Evolutionary conservation across 768 basidiomycete genomes (phyloP), one percentile per base, ranked within the genome.

Genomic region (Piloderma croceum): DNA sequence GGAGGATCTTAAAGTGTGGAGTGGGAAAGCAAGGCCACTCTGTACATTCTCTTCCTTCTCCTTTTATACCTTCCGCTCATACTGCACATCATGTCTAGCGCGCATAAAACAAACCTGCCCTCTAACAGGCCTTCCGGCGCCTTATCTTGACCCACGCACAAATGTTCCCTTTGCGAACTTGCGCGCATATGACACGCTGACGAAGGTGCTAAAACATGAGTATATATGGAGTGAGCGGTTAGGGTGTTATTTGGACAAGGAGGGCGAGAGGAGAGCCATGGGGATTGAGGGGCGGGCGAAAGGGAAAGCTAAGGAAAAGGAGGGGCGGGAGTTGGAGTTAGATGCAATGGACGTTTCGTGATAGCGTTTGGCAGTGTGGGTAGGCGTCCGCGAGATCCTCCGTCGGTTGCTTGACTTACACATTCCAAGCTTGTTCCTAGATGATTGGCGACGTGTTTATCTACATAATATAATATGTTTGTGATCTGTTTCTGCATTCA

Each of bases 131-230:
- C 70, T 70, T 31, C 68, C 71, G 4, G 91, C 90, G 0, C 73
- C 65, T 33, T 97, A 97, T 54, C 56, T 77, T 27, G 90, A 96
- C 57, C 91, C 92, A 1, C 66, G 75, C 31, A 83, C 84, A 1
- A 79, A 79, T 7, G 79, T 86, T 5, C 90, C 90, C 0, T 97
- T 79, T 59, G 84, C 89, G 2, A 75, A 83, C 42, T 56, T 73
- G 11, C 62, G 63, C 17, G 89, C 84, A 9, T 96, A 77, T 56
- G 59, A 73, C 32, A 68, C 71, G 6, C 67, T 94, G 36, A 78
- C 78, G 21, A 66, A 62, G 24, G 46, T 91, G 4, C 55, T 90
- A 27, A 61, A 63, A 4, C 81, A 90, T 48, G 76, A 81, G 35
- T 90, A 77, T 56, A 66, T 77, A 5, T 96, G 89, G 87, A 63